Conservation (phyloP, 2,329 filamentous ascomycete species). For the Sarocladiaceae sp. region DNA sequence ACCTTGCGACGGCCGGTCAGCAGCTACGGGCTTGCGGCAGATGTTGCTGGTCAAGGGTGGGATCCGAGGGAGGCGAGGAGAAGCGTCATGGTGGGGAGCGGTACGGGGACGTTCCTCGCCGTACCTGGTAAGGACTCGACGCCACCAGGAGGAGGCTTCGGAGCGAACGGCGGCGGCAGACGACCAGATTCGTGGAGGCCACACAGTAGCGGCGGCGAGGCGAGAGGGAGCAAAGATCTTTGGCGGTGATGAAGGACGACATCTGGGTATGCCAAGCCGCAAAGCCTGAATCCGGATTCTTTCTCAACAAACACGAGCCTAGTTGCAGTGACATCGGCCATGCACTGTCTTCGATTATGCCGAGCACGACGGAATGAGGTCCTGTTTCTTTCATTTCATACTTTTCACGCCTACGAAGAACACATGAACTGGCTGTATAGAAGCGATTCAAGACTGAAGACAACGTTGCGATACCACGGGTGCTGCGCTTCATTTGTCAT, state of each 20-base stretch:
- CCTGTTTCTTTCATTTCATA: too few relatives aligned
- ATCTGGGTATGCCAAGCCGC: too few relatives aligned
- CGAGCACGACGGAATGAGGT: too few relatives aligned
- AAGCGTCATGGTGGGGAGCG: conserved; percentile 48
- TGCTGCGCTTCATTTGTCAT: too few relatives aligned
- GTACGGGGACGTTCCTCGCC: conserved; percentile 45
- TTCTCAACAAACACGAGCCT: too few relatives aligned
- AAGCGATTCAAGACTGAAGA: too few relatives aligned
- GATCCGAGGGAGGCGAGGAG: conserved; percentile 44
- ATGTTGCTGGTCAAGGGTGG: conserved; percentile 43
- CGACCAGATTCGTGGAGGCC: conserved; percentile 27
- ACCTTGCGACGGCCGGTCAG: conserved; percentile 38
- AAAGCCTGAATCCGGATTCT: too few relatives aligned
- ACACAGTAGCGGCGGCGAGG: conserved; percentile 35
- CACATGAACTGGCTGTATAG: too few relatives aligned
- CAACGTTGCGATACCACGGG: too few relatives aligned
- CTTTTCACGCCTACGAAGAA: too few relatives aligned
- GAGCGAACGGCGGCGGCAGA: not conserved
- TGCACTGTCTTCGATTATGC: too few relatives aligned
- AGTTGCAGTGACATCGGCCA: too few relatives aligned
- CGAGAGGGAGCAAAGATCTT: conserved; percentile 31
- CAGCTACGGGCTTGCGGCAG: conserved; percentile 51
- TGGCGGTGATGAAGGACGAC: conserved; percentile 40
- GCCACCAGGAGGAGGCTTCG: conserved; percentile 28
- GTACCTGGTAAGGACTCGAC: conserved; percentile 31